phyloP scores from a whole-genome alignment of 1,284 basidiomycete genomes.

The Tylopilus sp. region DNA sequence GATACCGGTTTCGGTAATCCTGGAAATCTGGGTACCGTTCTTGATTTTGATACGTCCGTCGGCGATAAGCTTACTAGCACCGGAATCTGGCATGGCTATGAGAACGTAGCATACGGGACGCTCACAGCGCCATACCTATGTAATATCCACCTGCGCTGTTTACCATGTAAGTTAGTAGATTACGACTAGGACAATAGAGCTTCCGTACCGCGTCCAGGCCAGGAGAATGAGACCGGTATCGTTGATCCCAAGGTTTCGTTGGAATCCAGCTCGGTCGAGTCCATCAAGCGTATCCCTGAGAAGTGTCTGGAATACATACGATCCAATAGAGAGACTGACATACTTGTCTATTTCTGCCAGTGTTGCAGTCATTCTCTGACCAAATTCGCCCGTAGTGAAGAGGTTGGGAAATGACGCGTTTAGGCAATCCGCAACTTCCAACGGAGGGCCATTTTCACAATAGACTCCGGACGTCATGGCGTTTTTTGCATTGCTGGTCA shows the following conservation, averaged over 20 bases:
- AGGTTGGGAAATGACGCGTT: constrained; percentile 2
- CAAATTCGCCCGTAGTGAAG: constrained; percentile 3
- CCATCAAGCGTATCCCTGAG: constrained; percentile 7
- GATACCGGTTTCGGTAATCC: constrained; percentile 38
- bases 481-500: constrained; percentile 4
- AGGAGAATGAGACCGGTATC: constrained; percentile 40
- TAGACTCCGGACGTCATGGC: constrained; percentile 2
- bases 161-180: not conserved
- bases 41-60: constrained; percentile 48
- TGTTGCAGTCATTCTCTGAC: constrained; percentile 1
- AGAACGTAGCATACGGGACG: not conserved
- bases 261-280: constrained; percentile 35
- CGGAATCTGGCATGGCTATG: too few relatives aligned
- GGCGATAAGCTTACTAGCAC: constrained; percentile 41
- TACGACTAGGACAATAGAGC: not conserved
- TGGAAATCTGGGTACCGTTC: constrained; percentile 39
- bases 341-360: constrained; percentile 3
- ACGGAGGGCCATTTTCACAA: constrained; percentile 5
- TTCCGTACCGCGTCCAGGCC: constrained; percentile 25
- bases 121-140: constrained; percentile 31
- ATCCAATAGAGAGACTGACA: not conserved
- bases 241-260: constrained; percentile 39
- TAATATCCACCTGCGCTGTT: constrained; percentile 45
- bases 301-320: not conserved
- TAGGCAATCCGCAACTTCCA: constrained; percentile 5